Percentiles rank a stretch among this genome's conserved stretches.
phyloP scores from a whole-genome alignment of 176 grass and related monocot genomes.

The Olyra latifolia region DNA sequence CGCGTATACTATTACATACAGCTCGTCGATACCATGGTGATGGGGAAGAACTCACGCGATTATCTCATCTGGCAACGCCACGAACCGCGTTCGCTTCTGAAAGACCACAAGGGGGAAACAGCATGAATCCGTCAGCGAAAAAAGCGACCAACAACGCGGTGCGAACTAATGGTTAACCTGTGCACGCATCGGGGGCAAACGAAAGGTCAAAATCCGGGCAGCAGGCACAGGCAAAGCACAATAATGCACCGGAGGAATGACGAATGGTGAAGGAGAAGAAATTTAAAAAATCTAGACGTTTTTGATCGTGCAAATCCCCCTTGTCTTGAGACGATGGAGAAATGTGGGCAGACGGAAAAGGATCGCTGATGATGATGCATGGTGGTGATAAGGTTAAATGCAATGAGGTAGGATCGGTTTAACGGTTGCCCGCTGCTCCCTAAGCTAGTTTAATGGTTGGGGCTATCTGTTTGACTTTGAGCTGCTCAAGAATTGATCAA shows the following conservation, averaged over 20 bases:
- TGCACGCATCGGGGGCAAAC: constrained; percentile 23
- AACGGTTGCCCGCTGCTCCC: not conserved
- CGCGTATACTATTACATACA: not conserved
- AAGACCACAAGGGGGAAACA: constrained; percentile 33
- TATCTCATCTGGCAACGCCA: constrained; percentile 71
- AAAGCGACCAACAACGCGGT: not conserved
- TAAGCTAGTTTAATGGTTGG: constrained; percentile 10
- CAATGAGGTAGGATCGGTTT: not conserved
- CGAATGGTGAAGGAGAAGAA: not conserved
- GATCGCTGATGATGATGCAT: not conserved
- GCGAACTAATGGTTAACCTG: not conserved
- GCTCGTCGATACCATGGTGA: not conserved
- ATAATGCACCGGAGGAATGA: constrained; percentile 17
- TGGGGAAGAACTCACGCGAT: constrained; percentile 45
- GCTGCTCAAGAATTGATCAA: constrained; percentile 15
- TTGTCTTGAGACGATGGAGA: constrained; percentile 26
- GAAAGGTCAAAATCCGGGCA: constrained; percentile 1
- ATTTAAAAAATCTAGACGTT: constrained; percentile 18
- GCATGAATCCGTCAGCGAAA: constrained; percentile 11
- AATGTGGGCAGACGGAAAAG: not conserved
- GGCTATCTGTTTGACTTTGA: constrained; percentile 20
- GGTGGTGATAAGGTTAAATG: constrained; percentile 6
- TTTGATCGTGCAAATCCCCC: not conserved
- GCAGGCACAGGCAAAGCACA: not conserved
- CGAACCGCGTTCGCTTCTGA: constrained; percentile 79